Evolutionary conservation across 345 rosid species (phyloP).

Genomic region (Trapa incisa): DNA sequence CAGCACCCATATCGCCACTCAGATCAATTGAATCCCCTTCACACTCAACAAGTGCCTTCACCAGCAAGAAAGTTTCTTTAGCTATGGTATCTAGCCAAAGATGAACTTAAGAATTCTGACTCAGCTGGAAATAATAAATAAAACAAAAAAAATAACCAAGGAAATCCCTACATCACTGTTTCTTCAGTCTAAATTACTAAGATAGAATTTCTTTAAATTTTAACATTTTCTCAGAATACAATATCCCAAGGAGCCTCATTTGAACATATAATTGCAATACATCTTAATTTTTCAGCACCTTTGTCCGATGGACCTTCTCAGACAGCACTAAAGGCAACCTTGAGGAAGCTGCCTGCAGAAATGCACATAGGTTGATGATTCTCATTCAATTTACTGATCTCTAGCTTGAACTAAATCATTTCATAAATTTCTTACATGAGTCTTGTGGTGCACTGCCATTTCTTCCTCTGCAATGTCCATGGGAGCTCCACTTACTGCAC

Average conservation of each 20-base stretch:
- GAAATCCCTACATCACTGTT: not conserved
- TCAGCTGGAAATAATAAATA: not conserved
- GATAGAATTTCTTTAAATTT: not conserved
- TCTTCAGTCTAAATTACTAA: not conserved
- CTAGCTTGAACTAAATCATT: constrained; percentile 3
- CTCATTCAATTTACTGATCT: constrained; percentile 4
- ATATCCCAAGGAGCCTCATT: not conserved
- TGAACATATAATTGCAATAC: not conserved
- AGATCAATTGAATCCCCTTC: constrained; percentile 92
- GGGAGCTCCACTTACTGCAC: constrained; percentile 38
- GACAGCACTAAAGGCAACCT: constrained; percentile 74
- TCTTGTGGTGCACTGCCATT: constrained; percentile 31
- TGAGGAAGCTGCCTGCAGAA: constrained; percentile 54
- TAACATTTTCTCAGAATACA: not conserved
- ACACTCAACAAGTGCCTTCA: constrained; percentile 90
- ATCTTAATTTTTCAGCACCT: constrained; percentile 27
- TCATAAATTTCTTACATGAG: constrained; percentile 39
- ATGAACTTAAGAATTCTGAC: not conserved
- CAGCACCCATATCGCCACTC: constrained; percentile 96
- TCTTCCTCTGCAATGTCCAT: constrained; percentile 37
- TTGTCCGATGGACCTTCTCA: constrained; percentile 81
- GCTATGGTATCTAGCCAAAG: not conserved
- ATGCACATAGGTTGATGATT: constrained; percentile 12
- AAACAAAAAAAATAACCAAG: not conserved
- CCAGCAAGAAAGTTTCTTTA: constrained; percentile 6